These are phyloP conservation scores for Cladosporium sp. DNA, from an alignment of 2,329 filamentous ascomycete species.

Conservation along the genomic window DNA sequence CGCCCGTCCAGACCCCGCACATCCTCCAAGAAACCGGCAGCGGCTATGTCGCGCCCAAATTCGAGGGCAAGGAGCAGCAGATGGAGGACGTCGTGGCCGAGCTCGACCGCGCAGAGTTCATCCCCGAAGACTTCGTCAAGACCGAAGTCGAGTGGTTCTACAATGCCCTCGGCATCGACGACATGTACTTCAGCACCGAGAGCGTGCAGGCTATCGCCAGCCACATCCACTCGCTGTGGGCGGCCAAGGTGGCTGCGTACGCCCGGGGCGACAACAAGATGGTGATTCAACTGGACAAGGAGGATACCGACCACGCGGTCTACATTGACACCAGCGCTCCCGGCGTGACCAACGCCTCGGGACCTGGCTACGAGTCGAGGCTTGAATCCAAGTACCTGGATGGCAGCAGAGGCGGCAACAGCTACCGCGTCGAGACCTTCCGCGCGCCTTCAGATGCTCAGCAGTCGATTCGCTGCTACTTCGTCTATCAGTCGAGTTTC, in stretches of 20 bases:
- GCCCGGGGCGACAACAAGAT: slow-evolving; percentile 88
- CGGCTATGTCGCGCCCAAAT: slow-evolving; percentile 90
- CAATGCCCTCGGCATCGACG: slow-evolving; percentile 92
- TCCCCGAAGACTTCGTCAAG: slow-evolving; percentile 75
- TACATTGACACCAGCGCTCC: slow-evolving; percentile 97
- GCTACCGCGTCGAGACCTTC: slow-evolving; percentile 96
- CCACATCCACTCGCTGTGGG: slow-evolving; percentile 93
- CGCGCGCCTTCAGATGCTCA: slow-evolving; percentile 68
- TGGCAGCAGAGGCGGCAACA: slow-evolving; percentile 60
- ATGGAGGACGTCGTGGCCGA: slow-evolving; percentile 83
- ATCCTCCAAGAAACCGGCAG: slow-evolving; percentile 82
- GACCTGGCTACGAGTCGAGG: slow-evolving; percentile 87
- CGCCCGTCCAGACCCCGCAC: slow-evolving; percentile 44
- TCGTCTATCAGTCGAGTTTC: slow-evolving; percentile 96
- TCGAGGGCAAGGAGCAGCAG: slow-evolving; percentile 86
- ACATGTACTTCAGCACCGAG: slow-evolving; percentile 96
- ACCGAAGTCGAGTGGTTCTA: slow-evolving; percentile 95
- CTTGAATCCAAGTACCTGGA: slow-evolving; percentile 96
- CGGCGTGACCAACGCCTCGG: slow-evolving; percentile 66
- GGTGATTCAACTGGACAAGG: slow-evolving; percentile 93
- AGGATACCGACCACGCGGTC: slow-evolving; percentile 88
- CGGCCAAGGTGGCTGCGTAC: slow-evolving; percentile 90
- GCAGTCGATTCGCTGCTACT: slow-evolving; percentile 90
- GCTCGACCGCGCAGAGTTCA: slow-evolving; percentile 74
- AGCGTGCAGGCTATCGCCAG: slow-evolving; percentile 78